These are phyloP conservation scores for Collariella sp. DNA, from an alignment of 495 filamentous ascomycete species.

Conservation along the genomic window DNA sequence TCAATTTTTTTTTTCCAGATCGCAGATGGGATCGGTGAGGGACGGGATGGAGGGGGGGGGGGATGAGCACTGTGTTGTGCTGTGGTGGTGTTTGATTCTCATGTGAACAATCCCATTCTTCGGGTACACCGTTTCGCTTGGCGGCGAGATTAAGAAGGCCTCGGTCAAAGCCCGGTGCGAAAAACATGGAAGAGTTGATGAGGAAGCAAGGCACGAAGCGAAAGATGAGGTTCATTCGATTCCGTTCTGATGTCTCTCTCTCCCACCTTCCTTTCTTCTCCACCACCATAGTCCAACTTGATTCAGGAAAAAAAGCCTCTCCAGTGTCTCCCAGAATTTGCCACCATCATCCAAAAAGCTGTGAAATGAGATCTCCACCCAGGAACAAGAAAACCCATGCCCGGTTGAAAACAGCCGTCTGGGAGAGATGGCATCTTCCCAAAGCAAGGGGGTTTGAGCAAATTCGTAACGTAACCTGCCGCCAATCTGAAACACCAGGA, in stretches of 20 bases:
- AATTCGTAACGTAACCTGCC: not conserved
- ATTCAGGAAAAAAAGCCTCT: too few relatives aligned
- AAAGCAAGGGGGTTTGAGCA: not conserved
- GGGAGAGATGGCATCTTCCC: not conserved
- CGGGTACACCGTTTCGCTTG: too few relatives aligned
- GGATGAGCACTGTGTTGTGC: conserved; percentile 10
- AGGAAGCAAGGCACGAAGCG: not conserved
- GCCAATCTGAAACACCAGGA: not conserved
- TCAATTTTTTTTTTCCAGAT: not conserved
- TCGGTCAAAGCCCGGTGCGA: not conserved
- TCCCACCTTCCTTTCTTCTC: not conserved
- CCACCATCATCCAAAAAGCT: not conserved
- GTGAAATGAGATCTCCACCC: conserved; percentile 4
- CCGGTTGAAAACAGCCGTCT: not conserved
- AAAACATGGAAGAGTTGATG: not conserved
- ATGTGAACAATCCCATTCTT: too few relatives aligned
- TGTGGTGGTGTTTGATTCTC: too few relatives aligned
- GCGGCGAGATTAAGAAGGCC: too few relatives aligned
- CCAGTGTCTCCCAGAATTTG: not conserved
- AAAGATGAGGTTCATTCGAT: not conserved
- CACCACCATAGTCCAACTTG: not conserved
- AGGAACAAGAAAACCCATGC: conserved; percentile 3
- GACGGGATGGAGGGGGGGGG: not conserved
- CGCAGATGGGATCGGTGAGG: not conserved
- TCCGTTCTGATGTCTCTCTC: not conserved